Evolutionary conservation across 768 basidiomycete species (phyloP).

Genomic region (Tricholomella constricta): DNA sequence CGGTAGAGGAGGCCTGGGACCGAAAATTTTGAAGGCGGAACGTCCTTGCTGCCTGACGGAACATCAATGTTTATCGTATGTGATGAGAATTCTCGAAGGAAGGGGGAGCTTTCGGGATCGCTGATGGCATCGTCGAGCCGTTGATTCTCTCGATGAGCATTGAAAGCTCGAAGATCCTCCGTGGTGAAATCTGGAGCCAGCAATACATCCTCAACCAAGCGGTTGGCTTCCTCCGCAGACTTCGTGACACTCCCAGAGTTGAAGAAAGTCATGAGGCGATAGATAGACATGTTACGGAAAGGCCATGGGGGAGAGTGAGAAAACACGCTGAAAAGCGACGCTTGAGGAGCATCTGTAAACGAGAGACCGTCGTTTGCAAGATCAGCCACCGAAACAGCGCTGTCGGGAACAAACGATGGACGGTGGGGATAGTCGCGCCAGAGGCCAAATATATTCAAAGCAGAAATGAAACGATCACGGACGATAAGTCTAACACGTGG

Average conservation of each 20-base stretch:
- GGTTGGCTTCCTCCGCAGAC: conserved; percentile 13
- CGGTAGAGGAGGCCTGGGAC: conserved; percentile 26
- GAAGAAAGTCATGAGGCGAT: not conserved
- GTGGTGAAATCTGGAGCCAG: conserved; percentile 7
- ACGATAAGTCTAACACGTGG: conserved; percentile 19
- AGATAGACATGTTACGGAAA: conserved; percentile 22
- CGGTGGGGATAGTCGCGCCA: conserved; percentile 23
- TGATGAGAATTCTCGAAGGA: conserved; percentile 1
- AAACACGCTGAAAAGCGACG: not conserved
- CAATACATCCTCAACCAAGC: conserved; percentile 16
- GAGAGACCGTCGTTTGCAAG: conserved; percentile 1
- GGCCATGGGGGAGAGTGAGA: conserved; percentile 5
- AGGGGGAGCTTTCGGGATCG: not conserved
- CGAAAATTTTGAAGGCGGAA: conserved; percentile 15
- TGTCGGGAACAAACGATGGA: conserved; percentile 31
- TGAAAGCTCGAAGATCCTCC: conserved; percentile 9
- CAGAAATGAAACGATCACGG: conserved; percentile 17
- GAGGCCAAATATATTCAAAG: conserved; percentile 22
- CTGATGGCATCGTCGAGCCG: conserved; percentile 11
- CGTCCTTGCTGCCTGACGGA: conserved; percentile 18
- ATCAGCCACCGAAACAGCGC: conserved; percentile 12
- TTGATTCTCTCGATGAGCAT: conserved; percentile 11
- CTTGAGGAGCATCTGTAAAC: not conserved
- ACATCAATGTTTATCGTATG: conserved; percentile 18
- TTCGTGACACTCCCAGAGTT: conserved; percentile 13